Conservation (phyloP, 345 rosid species). For the Gossypioides kirkii region DNA sequence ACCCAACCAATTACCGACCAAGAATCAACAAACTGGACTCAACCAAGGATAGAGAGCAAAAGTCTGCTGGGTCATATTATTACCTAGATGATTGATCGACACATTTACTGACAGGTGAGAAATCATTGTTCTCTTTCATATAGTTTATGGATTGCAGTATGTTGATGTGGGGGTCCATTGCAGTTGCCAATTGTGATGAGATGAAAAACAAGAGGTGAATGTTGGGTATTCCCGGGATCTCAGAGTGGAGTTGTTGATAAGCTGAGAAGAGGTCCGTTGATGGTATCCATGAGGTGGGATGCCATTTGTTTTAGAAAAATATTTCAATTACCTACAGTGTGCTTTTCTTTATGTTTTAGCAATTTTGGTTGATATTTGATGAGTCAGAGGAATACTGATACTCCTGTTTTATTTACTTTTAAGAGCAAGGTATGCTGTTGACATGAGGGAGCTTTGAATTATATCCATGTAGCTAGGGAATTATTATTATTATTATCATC, state of each 20-base stretch:
- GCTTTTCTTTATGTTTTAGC: slow-evolving; percentile 3
- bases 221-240: background rate
- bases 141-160: background rate
- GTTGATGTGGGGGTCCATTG: background rate
- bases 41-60: slow-evolving; percentile 95
- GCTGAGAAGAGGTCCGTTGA: background rate
- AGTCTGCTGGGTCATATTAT: slow-evolving; percentile 88
- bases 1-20: slow-evolving; percentile 89
- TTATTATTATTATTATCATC: no score
- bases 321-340: background rate
- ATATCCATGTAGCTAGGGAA: no score
- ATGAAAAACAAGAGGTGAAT: background rate
- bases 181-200: slow-evolving; percentile 8
- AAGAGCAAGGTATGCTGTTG: no score
- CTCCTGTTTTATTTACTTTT: background rate
- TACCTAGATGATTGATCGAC: slow-evolving; percentile 79
- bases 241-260: background rate
- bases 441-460: background rate
- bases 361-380: slow-evolving; percentile 18
- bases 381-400: background rate
- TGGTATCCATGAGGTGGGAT: background rate
- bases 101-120: slow-evolving; percentile 19
- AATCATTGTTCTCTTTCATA: background rate
- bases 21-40: slow-evolving; percentile 94
- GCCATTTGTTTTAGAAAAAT: slow-evolving; percentile 2